Percentiles rank a stretch among this genome's conserved stretches.
These are phyloP conservation scores for Hymenoscyphus albidus DNA, from an alignment of 2,329 filamentous ascomycete species.

Conservation along the genomic window DNA sequence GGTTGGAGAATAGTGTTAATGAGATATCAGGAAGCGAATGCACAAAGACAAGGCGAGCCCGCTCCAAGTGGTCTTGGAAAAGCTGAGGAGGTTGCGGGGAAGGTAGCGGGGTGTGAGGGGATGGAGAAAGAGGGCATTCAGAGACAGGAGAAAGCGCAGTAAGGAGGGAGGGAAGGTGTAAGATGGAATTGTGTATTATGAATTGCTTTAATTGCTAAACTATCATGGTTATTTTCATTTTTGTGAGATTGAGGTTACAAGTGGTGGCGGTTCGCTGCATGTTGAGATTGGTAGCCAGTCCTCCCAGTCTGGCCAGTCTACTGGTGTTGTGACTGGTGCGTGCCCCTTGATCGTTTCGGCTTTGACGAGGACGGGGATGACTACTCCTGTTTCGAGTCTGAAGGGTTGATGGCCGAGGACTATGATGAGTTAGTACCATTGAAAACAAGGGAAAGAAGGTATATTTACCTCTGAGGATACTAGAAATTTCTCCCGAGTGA, in stretches of 20 bases:
- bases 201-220: slow-evolving; percentile 1
- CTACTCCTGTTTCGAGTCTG: slow-evolving; percentile 58
- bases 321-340: slow-evolving; percentile 18
- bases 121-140: slow-evolving; percentile 61
- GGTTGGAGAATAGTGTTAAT: not conserved
- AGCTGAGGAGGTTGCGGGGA: slow-evolving; percentile 61
- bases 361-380: slow-evolving; percentile 65
- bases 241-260: slow-evolving; percentile 10
- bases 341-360: slow-evolving; percentile 42
- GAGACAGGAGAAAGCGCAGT: slow-evolving; percentile 36
- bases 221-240: not conserved
- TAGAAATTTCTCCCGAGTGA: slow-evolving; percentile 55
- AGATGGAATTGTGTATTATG: not conserved
- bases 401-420: slow-evolving; percentile 59
- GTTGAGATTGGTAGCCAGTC: slow-evolving; percentile 23
- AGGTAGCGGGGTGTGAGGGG: slow-evolving; percentile 62
- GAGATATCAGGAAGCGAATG: slow-evolving; percentile 11
- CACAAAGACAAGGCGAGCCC: slow-evolving; percentile 17
- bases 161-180: not conserved
- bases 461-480: slow-evolving; percentile 41
- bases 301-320: slow-evolving; percentile 13
- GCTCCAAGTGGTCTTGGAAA: slow-evolving; percentile 42
- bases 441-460: not conserved
- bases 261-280: slow-evolving; percentile 37
- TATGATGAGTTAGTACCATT: not conserved